A percentile compares a stretch with the other conserved stretches of the same genome.
Conservation (phyloP, 2,329 filamentous ascomycete genomes). For the Ceratocystis diversiconidia region DNA sequence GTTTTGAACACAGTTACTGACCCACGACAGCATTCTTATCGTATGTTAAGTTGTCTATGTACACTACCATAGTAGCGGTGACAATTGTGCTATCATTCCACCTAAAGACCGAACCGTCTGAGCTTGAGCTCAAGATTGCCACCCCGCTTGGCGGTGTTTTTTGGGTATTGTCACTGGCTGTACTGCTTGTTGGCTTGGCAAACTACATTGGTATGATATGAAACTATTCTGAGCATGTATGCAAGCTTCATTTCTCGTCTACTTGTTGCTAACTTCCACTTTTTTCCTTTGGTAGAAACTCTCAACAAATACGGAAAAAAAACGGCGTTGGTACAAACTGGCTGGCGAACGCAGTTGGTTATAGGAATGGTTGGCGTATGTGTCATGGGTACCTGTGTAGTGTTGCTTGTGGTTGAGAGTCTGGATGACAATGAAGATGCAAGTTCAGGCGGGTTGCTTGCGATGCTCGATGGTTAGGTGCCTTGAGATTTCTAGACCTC, state of each 20-base stretch:
- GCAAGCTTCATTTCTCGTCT: background rate
- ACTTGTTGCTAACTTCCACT: background rate
- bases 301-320: constrained; percentile 68
- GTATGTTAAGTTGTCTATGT: constrained; percentile 76
- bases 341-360: constrained; percentile 76
- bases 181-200: constrained; percentile 59
- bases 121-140: constrained; percentile 61
- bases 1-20: background rate
- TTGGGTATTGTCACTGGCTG: constrained; percentile 68
- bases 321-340: constrained; percentile 75
- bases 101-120: constrained; percentile 56
- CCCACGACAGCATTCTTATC: constrained; percentile 55
- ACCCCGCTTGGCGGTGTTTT: constrained; percentile 77
- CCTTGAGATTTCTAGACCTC: background rate
- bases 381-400: constrained; percentile 51
- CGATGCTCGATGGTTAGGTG: constrained; percentile 10
- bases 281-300: constrained; percentile 33
- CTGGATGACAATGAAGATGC: constrained; percentile 15
- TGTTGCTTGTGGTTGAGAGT: constrained; percentile 42
- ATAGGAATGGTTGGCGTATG: constrained; percentile 46
- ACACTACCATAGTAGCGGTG: constrained; percentile 78
- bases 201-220: constrained; percentile 65
- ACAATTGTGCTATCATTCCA: constrained; percentile 93
- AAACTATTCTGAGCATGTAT: background rate
- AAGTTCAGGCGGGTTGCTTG: constrained; percentile 3